Evolutionary conservation across 129 eudicot species (phyloP), one percentile per base, ranked within the genome.

Genomic region (Artemisia tridentata): DNA sequence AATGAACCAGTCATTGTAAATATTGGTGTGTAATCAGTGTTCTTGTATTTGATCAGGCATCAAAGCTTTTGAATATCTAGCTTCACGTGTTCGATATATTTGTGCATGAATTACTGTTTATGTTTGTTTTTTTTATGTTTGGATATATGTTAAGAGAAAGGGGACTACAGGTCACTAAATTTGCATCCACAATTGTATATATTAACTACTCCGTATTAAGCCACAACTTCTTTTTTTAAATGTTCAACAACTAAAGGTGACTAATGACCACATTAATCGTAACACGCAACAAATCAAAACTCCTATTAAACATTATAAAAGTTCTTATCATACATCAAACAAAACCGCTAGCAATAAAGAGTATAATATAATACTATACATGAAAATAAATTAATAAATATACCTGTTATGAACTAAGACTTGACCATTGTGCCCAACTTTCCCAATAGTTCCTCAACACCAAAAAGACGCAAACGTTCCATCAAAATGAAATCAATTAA

Each of bases 401-500:
- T 25, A 75, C 80, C 80, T 75, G 57, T 18, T 19, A 67, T 29
- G 18, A 49, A 46, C 25, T 43, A 55, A 17, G 49, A 45, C 20
- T 43, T 5, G 15, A 70, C 48, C 11, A 20, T 23, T 15, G n/a
- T 45, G 57, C 54, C 52, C 57, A 58, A 71, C 41, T 71, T 71
- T 71, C 75, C 75, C 57, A 71, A n/a, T 21, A 57, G 46, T 43
- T 43, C 56, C 51, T 70, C 23, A 19, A 11, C 72, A 41, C 31
- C 72, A 72, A 38, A 57, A 67, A 77, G 55, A 52, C 71, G 45
- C 19, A 17, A 78, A 18, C 47, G 45, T 74, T 57, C 70, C 63
- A 69, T 79, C 71, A 73, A 68, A 67, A 66, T 19, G 60, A 76
- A 72, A 78, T 47, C 67, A 65, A 72, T 61, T 13, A 79, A 79